Base-by-base conservation (phyloP, 306 rosid species). In the Sicyos edulis region DNA sequence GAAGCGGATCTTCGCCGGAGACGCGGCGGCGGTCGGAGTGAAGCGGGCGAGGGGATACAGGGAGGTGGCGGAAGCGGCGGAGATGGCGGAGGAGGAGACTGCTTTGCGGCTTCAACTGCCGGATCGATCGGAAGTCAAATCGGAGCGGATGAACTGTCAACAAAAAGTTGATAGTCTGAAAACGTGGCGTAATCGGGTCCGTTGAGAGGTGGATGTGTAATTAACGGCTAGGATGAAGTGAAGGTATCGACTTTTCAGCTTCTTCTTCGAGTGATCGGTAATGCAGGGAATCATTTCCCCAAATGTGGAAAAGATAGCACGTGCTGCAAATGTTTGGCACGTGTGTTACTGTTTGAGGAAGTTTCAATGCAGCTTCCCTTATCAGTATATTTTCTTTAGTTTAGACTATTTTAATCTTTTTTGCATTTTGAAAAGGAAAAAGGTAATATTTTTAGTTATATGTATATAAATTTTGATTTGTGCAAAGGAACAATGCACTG, bases 21-120 rank as follows among this genome's bases (percentile, higher is more conserved):
- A 42, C 14, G 74, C 21, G 58, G 7, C 79, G 83, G 50, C 13
- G 16, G 75, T 92, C 40, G 88, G 91, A 12, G 75, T 69, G 13
- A 92, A 89, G 81, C 83, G 98, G 54, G 69, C 77, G 20, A 81
- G 98, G 71, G 96, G 80, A 34, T 79, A 61, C 16, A 24, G 74
- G 26, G 78, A 24, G 10, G 14, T 11, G 63, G 6, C 53, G 54
- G 54, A 14, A 12, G 26, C 3, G 42, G 77, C 55, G 74, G 91
- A 78, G 67, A 85, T 2, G 54, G 77, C 55, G 74, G 91, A 78
- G 67, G 86, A 83, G 0, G 91, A 75, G 59, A 82, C 84, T 1
- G 73, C 78, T 70, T 63, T 86, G 75, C 78, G 88, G 54, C 62
- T 90, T 40, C 87, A 76, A 42, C 82, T 70, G 29, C 80, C 84